phyloP scores from a whole-genome alignment of 352 stramenopile genomes.

The Phytophthora parvispora region DNA sequence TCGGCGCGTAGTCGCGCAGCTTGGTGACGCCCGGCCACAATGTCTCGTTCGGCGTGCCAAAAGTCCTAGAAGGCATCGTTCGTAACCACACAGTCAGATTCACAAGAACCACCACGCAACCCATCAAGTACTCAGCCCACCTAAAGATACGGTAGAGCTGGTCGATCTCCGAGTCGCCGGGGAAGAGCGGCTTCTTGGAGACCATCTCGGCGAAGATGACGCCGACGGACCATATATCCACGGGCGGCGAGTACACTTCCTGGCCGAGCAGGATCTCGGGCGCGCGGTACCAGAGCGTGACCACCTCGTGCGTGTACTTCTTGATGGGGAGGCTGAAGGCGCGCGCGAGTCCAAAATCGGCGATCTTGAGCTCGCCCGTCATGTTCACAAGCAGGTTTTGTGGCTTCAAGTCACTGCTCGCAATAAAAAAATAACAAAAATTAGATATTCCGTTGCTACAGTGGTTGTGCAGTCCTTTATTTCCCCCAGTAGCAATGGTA shows the following conservation, averaged over 20 bases:
- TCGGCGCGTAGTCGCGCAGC: slow-evolving; percentile 96
- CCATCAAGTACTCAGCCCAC: slow-evolving; percentile 32
- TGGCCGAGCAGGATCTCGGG: slow-evolving; percentile 99
- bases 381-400: slow-evolving; percentile 98
- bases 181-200: slow-evolving; percentile 84
- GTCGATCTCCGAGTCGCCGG: slow-evolving; percentile 89
- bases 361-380: slow-evolving; percentile 97
- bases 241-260: slow-evolving; percentile 85
- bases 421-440: not conserved
- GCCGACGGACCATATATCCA: slow-evolving; percentile 92
- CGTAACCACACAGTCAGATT: slow-evolving; percentile 10
- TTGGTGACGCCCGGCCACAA: slow-evolving; percentile 97
- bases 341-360: slow-evolving; percentile 98
- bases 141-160: slow-evolving; percentile 92
- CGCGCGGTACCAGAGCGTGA: slow-evolving; percentile 99
- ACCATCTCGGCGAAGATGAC: slow-evolving; percentile 91
- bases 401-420: slow-evolving; percentile 96
- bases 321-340: slow-evolving; percentile 98
- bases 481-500: too few relatives aligned
- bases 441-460: too few relatives aligned
- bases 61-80: slow-evolving; percentile 65
- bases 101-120: not conserved
- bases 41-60: slow-evolving; percentile 97
- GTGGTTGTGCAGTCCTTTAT: too few relatives aligned
- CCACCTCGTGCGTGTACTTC: slow-evolving; percentile 98